Percentiles rank a stretch among this genome's conserved stretches.
These are phyloP conservation scores for Suillus cothurnatus DNA, from an alignment of 768 basidiomycete genomes.

Conservation along the genomic window DNA sequence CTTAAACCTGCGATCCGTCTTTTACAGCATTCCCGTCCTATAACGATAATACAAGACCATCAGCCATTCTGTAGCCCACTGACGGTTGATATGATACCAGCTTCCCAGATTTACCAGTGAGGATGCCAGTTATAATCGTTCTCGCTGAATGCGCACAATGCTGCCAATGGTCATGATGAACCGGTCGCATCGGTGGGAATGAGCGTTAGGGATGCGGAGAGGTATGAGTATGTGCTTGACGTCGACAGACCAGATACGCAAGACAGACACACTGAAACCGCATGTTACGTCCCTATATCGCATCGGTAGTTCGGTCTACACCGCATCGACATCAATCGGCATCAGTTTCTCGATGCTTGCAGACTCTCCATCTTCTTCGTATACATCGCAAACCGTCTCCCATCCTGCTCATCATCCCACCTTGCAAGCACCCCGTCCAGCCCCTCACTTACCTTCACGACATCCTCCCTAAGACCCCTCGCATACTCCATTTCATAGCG, in stretches of 20 bases:
- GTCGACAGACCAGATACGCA: slow-evolving; percentile 20
- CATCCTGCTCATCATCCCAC: slow-evolving; percentile 33
- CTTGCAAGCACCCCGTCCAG: slow-evolving; percentile 21
- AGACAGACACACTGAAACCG: background rate
- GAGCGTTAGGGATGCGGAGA: slow-evolving; percentile 45
- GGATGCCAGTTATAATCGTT: no score
- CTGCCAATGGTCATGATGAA: no score
- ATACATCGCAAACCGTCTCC: slow-evolving; percentile 29
- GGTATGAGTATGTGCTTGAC: slow-evolving; percentile 57
- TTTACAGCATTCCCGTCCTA: no score
- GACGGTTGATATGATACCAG: no score
- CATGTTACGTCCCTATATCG: background rate
- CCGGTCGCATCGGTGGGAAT: slow-evolving; percentile 26
- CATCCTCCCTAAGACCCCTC: slow-evolving; percentile 17
- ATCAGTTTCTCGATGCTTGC: slow-evolving; percentile 8
- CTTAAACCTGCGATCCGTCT: no score
- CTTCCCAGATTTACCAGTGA: no score
- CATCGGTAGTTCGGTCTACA: background rate
- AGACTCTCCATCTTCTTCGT: slow-evolving; percentile 28
- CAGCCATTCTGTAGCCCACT: no score
- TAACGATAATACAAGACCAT: no score
- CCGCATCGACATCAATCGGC: background rate
- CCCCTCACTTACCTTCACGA: slow-evolving; percentile 15
- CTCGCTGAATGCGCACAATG: no score
- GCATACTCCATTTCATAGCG: slow-evolving; percentile 27